These are phyloP conservation scores for Primulina tabacum DNA, from an alignment of 257 asterid species.

Conservation along the genomic window DNA sequence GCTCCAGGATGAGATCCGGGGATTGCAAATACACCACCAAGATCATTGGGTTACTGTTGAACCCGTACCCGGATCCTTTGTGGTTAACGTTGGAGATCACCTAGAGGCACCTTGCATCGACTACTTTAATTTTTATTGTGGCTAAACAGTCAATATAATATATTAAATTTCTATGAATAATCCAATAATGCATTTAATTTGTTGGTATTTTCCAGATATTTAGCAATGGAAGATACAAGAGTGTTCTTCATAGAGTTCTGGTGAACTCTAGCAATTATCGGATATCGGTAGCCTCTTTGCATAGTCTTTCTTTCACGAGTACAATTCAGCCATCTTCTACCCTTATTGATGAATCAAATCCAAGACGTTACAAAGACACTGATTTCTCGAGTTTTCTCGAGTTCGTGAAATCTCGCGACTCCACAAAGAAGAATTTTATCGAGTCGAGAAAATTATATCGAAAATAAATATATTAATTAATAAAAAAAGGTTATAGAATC, in stretches of 20 bases:
- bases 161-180: too few relatives aligned
- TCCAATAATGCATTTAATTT: too few relatives aligned
- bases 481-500: conserved; percentile 7
- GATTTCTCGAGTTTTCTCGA: conserved; percentile 53
- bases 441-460: conserved; percentile 52
- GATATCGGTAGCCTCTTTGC: conserved; percentile 80
- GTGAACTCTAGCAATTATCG: conserved; percentile 53
- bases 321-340: conserved; percentile 50
- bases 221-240: conserved; percentile 85
- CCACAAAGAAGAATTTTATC: conserved; percentile 57
- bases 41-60: conserved; percentile 39
- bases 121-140: too few relatives aligned
- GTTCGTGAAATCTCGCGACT: conserved; percentile 49
- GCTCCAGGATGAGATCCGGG: conserved; percentile 45
- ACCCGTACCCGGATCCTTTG: conserved; percentile 41
- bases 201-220: conserved; percentile 47
- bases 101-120: conserved; percentile 34
- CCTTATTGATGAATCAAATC: conserved; percentile 48
- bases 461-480: background rate
- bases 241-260: conserved; percentile 71
- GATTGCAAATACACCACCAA: conserved; percentile 33
- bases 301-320: conserved; percentile 55
- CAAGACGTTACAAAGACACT: conserved; percentile 65
- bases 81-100: conserved; percentile 51
- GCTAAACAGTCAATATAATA: too few relatives aligned